phyloP scores from a whole-genome alignment of 1,139 yeast species.

The Blastobotrys serpentis region DNA sequence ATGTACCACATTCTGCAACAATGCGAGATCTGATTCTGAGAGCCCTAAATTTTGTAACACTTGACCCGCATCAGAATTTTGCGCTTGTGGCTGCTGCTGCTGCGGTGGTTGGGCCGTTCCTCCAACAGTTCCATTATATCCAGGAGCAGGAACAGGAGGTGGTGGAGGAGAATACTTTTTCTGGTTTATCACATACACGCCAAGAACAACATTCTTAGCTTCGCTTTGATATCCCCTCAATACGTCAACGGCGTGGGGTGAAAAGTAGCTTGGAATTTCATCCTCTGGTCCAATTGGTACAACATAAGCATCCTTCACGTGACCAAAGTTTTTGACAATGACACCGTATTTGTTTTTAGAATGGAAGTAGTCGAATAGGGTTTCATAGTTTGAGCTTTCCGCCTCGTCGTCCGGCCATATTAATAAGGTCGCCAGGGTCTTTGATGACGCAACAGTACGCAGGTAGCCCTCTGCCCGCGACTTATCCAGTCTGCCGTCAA shows the following conservation, averaged over 20 bases:
- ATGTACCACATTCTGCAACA: conserved; percentile 28
- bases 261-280: conserved; percentile 32
- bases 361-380: conserved; percentile 54
- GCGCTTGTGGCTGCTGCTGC: neutral
- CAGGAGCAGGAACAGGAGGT: neutral
- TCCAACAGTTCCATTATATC: neutral
- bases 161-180: neutral
- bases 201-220: conserved; percentile 21
- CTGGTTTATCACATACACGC: conserved; percentile 25
- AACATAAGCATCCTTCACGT: conserved; percentile 65
- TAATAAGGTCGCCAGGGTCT: conserved; percentile 51
- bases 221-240: conserved; percentile 2
- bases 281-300: conserved; percentile 44
- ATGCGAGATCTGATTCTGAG: conserved; percentile 28
- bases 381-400: conserved; percentile 37
- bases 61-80: conserved; percentile 9
- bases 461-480: conserved; percentile 58
- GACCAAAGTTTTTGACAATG: conserved; percentile 46
- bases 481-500: conserved; percentile 64
- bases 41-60: conserved; percentile 27
- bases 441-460: conserved; percentile 46
- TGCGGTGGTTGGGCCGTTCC: conserved; percentile 9
- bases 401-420: conserved; percentile 28
- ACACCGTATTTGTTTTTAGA: conserved; percentile 60
- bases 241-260: neutral